A percentile compares a stretch with the other conserved stretches of the same genome.
Conservation (phyloP, 257 asterid species). For the Fraxinus quadrangulata region DNA sequence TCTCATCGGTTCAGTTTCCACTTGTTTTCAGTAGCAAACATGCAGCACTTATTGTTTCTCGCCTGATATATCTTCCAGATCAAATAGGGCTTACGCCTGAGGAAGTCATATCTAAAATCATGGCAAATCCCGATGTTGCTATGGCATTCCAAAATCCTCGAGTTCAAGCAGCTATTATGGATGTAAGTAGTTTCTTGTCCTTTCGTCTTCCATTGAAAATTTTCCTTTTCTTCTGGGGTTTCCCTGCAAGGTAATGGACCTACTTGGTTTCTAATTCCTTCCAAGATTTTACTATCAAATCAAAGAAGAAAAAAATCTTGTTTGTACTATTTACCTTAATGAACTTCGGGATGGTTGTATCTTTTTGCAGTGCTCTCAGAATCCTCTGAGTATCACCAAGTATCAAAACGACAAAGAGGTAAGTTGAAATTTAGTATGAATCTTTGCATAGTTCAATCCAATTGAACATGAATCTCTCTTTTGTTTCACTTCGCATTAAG, state of each 20-base stretch:
- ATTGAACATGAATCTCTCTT: neutral
- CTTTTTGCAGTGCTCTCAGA: constrained; percentile 80
- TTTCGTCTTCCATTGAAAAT: neutral
- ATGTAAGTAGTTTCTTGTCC: constrained; percentile 47
- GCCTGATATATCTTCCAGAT: constrained; percentile 47
- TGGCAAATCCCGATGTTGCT: constrained; percentile 96
- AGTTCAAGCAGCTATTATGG: constrained; percentile 98
- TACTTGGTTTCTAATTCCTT: neutral
- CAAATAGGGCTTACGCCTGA: constrained; percentile 94
- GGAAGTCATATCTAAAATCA: constrained; percentile 86
- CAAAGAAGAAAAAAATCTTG: neutral
- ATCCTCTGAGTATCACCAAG: constrained; percentile 82
- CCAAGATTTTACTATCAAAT: neutral
- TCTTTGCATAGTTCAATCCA: neutral
- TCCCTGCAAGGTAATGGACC: neutral
- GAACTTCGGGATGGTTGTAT: neutral
- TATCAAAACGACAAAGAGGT: constrained; percentile 98
- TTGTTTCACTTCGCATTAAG: neutral
- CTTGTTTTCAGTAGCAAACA: neutral
- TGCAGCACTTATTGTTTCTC: constrained; percentile 1
- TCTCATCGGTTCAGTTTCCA: too few species aligned
- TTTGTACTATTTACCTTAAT: neutral
- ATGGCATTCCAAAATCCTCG: constrained; percentile 98
- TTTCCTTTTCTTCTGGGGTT: neutral
- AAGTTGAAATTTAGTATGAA: neutral